Base-by-base conservation (phyloP, 306 rosid genomes). In the Rosa lucieae region DNA sequence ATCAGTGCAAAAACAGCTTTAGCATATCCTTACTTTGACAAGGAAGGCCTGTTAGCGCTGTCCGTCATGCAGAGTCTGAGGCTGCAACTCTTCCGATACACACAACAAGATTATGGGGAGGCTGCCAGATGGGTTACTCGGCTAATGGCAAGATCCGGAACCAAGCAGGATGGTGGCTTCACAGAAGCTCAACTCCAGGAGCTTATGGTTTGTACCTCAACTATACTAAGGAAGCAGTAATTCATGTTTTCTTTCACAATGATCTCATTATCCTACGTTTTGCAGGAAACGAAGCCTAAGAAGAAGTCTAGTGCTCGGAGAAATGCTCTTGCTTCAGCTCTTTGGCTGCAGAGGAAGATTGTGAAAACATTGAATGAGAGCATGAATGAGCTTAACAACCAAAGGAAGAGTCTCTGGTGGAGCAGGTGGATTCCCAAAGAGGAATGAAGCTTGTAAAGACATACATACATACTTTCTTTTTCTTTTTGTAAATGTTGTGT, bases 351-450 rank as follows among this genome's bases (percentile, higher is more conserved):
- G 84, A 87, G 97, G 82, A 93, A 88, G 85, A 83, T 95, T 56
- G 51, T 93, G 29, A 91, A 55, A 84, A 95, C 98, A 29, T 74
- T 92, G 87, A 92, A 89, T 63, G 97, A 93, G 89, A 95, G 96
- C 87, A 84, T 95, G 84, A 95, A 90, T 74, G 99, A 95, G 82
- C 87, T 95, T 74, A 90, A 51, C 78, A 77, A 40, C 70, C 84
- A 86, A 47, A 78, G 95, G 87, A 95, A 91, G 89, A 91, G 93
- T 79, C 20, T 92, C 26, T 93, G 99, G 99, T 95, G 99, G 99
- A 95, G 92, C 85, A 91, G 91, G 82, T 95, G 99, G 99, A 95
- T 95, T 83, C 98, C 99, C 68, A 89, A 86, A 78, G 97, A 93
- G 88, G 98, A 95, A 75, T 93, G 88, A 94, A 69, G 67, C 40